Evolutionary conservation across 257 asterid genomes (phyloP), one percentile per base, ranked within the genome.

Genomic region (Scutellaria galericulata): DNA sequence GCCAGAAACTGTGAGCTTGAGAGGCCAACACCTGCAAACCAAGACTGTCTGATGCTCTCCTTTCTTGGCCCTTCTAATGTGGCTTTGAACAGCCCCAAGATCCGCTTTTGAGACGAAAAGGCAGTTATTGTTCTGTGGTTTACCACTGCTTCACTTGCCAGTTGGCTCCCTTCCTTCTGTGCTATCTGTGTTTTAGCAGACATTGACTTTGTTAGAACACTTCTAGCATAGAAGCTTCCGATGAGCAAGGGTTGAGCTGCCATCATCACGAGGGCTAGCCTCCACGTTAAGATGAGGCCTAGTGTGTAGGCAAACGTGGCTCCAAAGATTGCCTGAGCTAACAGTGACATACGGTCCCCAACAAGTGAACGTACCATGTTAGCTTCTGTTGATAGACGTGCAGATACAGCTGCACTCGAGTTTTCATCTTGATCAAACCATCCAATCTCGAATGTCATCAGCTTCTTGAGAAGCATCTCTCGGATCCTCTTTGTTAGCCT

Each of bases 1-100:
- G 94, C 92, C 14, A 91, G 78, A 70, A 87, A 88, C 59, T 91
- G 97, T 47, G 97, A 87, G 83, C 92, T 89, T 63, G 83, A 85
- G 9, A 91, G 84, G 58, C 97, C 97, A 12, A 73, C 20, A 24
- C 96, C 97, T 2, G 90, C 89, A 37, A 78, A 83, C 90, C 90
- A 87, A 1, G 90, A 87, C 45, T 87, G 93, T 24, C 90, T 56
- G n/a, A 85, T 77, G 66, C 93, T 87, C 70, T 87, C 89, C 79
- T 83, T 83, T 40, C 72, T 70, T 0, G 93, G 90, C 46, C 80
- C 87, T 73, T 87, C 85, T 31, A 85, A 58, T 7, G 93, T 75
- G 81, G 70, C 77, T 66, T 61, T 75, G 68, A 83, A 87, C 9
- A 87, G 89, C 5, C 76, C 76, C 15, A 85, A 58, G 9, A 85